Base-by-base conservation (phyloP, 345 rosid genomes). In the Eucalyptus curtisii region DNA sequence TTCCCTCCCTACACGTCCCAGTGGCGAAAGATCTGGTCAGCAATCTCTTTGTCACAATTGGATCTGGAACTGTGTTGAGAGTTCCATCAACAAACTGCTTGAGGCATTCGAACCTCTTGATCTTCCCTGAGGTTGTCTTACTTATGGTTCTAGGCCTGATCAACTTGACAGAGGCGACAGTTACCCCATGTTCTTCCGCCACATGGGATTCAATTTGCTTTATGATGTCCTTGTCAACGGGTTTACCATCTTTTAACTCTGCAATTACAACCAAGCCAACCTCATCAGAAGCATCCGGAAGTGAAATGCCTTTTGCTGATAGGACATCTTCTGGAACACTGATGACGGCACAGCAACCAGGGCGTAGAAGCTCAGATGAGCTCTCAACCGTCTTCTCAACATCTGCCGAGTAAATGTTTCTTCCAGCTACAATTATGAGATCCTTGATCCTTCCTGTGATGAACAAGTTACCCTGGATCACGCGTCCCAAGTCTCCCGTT, bases 401-500 rank as follows among this genome's bases (percentile, higher is more conserved):
- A 89, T 95, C 97, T 17, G 94, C 94, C 7, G 95, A 94, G 93
- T 95, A 95, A 48, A 95, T 92, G 86, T 95, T 95, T 90, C 95
- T 93, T 89, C 96, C 96, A 22, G 95, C 95, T 22, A 95, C 93
- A 87, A 95, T 95, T 27, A 95, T 94, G 49, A 95, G 94, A 92
- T 94, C 97, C 91, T 95, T 94, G 93, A 94, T 94, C 93, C 97
- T 92, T 86, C 97, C 97, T 3, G 96, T 94, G 90, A 94, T 95
- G 91, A 94, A 94, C 86, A 94, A 80, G 3, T 94, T 95, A 49
- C 92, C 93, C 85, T 92, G 95, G 76, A 94, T 94, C 31, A 93
- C 90, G 52, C 95, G 91, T 86, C 97, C 97, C 90, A 95, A 87
- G 88, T 94, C 96, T 49, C 97, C 95, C 1, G 97, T 94, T 91